Conservation (phyloP, 1,284 basidiomycete species). For the Naganishia sp. region DNA sequence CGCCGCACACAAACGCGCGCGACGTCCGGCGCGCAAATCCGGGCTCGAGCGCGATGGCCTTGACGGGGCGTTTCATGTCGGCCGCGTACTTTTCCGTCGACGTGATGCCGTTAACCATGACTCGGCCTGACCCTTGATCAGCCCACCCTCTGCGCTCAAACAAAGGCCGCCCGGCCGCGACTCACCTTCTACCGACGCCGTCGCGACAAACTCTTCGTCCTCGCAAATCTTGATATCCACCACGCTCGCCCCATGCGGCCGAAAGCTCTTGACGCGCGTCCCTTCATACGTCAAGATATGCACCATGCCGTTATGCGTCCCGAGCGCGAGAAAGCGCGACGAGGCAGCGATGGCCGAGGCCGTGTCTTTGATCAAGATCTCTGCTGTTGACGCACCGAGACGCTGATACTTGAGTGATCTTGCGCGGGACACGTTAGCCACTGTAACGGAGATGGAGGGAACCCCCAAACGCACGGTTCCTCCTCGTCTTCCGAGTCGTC, state of each 20-base stretch:
- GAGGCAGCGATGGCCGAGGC: conserved; percentile 79
- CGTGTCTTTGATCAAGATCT: conserved; percentile 84
- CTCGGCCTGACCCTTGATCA: conserved; percentile 63
- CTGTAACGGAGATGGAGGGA: conserved; percentile 5
- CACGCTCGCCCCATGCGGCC: conserved; percentile 87
- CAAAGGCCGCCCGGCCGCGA: not conserved
- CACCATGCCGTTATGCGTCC: conserved; percentile 88
- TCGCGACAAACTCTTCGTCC: conserved; percentile 85
- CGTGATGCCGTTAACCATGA: conserved; percentile 81
- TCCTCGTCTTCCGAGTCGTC: conserved; percentile 51
- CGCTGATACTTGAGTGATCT: conserved; percentile 83
- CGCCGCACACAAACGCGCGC: conserved; percentile 89
- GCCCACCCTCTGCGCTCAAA: not conserved
- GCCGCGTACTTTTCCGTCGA: conserved; percentile 82
- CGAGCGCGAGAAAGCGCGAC: conserved; percentile 73
- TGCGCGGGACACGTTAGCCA: conserved; percentile 21
- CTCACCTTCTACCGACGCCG: conserved; percentile 90
- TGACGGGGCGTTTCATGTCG: conserved; percentile 90
- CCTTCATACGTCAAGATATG: conserved; percentile 81
- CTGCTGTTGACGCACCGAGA: conserved; percentile 70
- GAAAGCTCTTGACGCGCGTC: conserved; percentile 82
- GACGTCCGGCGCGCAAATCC: conserved; percentile 78
- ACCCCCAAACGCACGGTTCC: conserved; percentile 42
- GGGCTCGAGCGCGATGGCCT: conserved; percentile 86
- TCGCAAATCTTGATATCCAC: conserved; percentile 82